These are phyloP conservation scores for Cantharellus anzutake DNA, from an alignment of 768 basidiomycete species.

Conservation along the genomic window DNA sequence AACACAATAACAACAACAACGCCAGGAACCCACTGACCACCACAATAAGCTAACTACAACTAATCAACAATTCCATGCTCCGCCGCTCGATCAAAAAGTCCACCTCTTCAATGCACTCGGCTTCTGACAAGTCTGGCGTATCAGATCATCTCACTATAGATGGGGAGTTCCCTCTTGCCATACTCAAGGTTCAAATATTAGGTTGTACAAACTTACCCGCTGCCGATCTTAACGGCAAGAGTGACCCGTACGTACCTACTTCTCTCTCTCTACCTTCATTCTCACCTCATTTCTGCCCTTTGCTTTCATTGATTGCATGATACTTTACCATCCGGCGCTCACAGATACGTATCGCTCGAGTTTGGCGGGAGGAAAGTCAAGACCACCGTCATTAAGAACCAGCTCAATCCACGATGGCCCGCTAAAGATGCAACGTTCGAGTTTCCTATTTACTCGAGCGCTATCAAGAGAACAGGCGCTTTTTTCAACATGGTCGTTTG, in stretches of 20 bases:
- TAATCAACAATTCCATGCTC: neutral
- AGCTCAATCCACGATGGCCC: neutral
- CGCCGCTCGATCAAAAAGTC: neutral
- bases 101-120: neutral
- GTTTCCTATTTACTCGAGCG: constrained; percentile 3
- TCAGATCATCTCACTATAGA: neutral
- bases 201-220: constrained; percentile 2
- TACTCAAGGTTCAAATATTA: constrained; percentile 2
- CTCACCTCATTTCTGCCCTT: neutral
- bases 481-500: constrained; percentile 6
- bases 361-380: neutral
- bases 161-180: constrained; percentile 1
- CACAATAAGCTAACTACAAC: too few relatives aligned
- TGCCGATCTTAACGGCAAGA: constrained; percentile 6
- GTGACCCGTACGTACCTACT: constrained; percentile 3
- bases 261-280: neutral
- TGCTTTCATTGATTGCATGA: neutral
- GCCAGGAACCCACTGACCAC: too few relatives aligned
- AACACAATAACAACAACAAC: too few relatives aligned
- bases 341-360: constrained; percentile 1
- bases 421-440: constrained; percentile 7
- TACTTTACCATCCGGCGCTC: too few relatives aligned
- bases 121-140: neutral
- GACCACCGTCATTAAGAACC: constrained; percentile 2
- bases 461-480: neutral